Percentiles rank a stretch among this genome's conserved stretches.
Conservation (phyloP, 805 yeast genomes). For the Groenewaldozyma tartarivorans region DNA sequence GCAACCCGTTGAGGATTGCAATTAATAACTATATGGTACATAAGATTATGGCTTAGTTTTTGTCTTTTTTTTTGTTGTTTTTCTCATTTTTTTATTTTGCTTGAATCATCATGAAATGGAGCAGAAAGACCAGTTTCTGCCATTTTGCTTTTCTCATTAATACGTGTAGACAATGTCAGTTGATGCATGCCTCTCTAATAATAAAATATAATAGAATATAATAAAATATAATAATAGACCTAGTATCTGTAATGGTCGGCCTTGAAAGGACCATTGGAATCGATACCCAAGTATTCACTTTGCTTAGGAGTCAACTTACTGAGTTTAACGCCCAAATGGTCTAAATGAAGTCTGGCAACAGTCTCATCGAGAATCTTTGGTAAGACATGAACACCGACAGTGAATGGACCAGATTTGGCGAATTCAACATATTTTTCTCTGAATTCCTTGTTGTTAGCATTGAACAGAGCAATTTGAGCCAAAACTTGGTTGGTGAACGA, state of each 20-base stretch:
- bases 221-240: constrained; percentile 14
- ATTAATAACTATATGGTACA: background rate
- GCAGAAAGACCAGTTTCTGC: too few species aligned
- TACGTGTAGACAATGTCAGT: background rate
- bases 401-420: constrained; percentile 84
- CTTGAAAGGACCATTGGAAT: constrained; percentile 94
- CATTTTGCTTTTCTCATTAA: background rate
- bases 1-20: constrained; percentile 4
- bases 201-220: background rate
- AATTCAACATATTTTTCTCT: constrained; percentile 78
- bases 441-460: constrained; percentile 73
- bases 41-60: background rate
- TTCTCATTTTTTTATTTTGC: background rate
- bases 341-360: constrained; percentile 94
- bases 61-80: background rate
- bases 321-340: constrained; percentile 85
- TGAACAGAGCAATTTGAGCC: constrained; percentile 97
- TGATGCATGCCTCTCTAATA: background rate
- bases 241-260: constrained; percentile 97
- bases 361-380: constrained; percentile 99
- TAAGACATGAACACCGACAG: constrained; percentile 85
- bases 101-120: too few species aligned
- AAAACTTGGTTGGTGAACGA: constrained; percentile 99
- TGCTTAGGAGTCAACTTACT: constrained; percentile 68
- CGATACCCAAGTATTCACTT: constrained; percentile 90